Conservation (phyloP, 768 basidiomycete species). For the Boletellus sp. region DNA sequence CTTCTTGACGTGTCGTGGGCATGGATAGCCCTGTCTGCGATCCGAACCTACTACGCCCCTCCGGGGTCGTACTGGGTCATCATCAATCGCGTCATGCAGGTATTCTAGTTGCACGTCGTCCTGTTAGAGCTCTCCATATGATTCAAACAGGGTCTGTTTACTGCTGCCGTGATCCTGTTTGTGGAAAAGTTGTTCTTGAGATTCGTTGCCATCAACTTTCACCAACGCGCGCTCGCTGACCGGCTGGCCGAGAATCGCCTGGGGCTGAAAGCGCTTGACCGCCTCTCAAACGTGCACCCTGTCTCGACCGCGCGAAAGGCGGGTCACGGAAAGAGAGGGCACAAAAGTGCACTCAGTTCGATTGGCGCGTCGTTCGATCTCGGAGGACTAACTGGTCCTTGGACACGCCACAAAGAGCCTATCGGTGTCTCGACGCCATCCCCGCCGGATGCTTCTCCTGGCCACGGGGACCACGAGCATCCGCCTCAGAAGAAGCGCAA, state of each 20-base stretch:
- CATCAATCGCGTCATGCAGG: slow-evolving; percentile 71
- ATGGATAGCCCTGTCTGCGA: slow-evolving; percentile 70
- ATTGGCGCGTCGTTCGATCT: slow-evolving; percentile 38
- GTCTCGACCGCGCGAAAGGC: slow-evolving; percentile 33
- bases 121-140: slow-evolving; percentile 4
- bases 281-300: slow-evolving; percentile 63
- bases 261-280: slow-evolving; percentile 67
- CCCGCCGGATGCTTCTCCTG: neutral
- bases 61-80: slow-evolving; percentile 64
- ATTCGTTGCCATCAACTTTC: slow-evolving; percentile 78
- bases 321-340: slow-evolving; percentile 44
- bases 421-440: slow-evolving; percentile 4
- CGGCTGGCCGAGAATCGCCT: slow-evolving; percentile 67
- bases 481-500: slow-evolving; percentile 11
- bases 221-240: slow-evolving; percentile 71
- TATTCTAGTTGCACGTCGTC: slow-evolving; percentile 21
- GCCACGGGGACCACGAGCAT: slow-evolving; percentile 13
- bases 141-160: slow-evolving; percentile 41
- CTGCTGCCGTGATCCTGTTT: slow-evolving; percentile 41
- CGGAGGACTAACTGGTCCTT: slow-evolving; percentile 13
- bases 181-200: slow-evolving; percentile 63
- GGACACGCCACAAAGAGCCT: slow-evolving; percentile 16
- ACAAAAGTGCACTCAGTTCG: slow-evolving; percentile 38
- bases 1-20: slow-evolving; percentile 63
- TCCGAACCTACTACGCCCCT: slow-evolving; percentile 55